Evolutionary conservation across 345 rosid genomes (phyloP).

Genomic region (Brassica carinata): DNA sequence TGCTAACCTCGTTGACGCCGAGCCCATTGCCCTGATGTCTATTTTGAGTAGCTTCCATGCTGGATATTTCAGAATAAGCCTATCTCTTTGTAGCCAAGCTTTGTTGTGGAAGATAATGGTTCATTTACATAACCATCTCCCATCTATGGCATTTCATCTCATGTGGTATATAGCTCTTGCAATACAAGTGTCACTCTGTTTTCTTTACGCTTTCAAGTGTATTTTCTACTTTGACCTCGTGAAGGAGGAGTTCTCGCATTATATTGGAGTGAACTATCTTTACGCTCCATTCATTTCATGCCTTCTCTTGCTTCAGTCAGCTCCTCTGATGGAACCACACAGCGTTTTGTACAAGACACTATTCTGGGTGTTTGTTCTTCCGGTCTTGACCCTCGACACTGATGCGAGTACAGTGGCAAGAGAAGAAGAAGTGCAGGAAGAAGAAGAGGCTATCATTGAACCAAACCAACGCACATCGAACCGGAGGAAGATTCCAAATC

Average conservation of each 20-base stretch:
- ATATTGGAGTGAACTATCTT: constrained; percentile 13
- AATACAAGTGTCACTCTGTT: constrained; percentile 36
- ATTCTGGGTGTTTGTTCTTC: constrained; percentile 49
- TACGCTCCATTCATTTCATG: constrained; percentile 68
- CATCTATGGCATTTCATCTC: constrained; percentile 45
- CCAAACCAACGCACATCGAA: too few species aligned
- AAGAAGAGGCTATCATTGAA: too few species aligned
- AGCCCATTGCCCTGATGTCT: constrained; percentile 31
- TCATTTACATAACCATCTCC: constrained; percentile 34
- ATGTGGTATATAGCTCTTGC: constrained; percentile 50
- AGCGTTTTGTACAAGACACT: constrained; percentile 31
- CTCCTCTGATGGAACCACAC: constrained; percentile 34
- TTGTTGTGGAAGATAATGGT: constrained; percentile 53
- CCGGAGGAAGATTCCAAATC: too few species aligned
- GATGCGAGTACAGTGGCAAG: too few species aligned
- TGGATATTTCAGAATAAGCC: constrained; percentile 57
- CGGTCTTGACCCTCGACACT: constrained; percentile 55
- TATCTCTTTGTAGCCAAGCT: constrained; percentile 58
- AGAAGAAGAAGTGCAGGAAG: too few species aligned
- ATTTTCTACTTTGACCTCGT: too few species aligned
- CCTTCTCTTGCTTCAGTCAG: constrained; percentile 70
- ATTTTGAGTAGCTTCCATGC: constrained; percentile 47
- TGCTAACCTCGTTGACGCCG: background rate
- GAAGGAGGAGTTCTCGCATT: too few species aligned
- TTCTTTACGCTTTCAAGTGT: too few species aligned